Base-by-base conservation (phyloP, 2,329 filamentous ascomycete species). In the Microdochium trichocladiopsis region DNA sequence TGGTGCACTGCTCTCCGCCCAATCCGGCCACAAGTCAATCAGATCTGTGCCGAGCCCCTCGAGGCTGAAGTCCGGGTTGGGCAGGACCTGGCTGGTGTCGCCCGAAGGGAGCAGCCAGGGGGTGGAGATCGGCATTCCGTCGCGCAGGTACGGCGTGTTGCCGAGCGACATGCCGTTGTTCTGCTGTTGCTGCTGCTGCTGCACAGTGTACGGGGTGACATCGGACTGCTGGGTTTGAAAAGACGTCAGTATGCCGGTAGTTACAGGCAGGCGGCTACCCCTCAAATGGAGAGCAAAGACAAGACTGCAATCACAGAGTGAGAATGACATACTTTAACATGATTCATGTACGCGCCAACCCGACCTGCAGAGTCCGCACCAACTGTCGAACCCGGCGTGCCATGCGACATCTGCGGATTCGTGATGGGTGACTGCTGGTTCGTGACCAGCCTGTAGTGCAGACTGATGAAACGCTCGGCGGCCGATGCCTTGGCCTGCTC, bases 401-500 rank as follows among this genome's bases (percentile, higher is more conserved):
- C 45, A 63, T 61, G 12, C 51, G 55, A 58, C 37, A 61, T 51
- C 33, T 56, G 61, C 23, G 62, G 68, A 6, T 68, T 65, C 6
- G 68, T 62, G 25, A 68, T 66, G 1, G 72, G 68, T 10, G 72
- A 69, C 22, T 80, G 76, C 61, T 82, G 79, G 53, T 78, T 77
- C 3, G 77, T 76, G 22, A 82, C 63, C 50, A 84, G 70, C 58
- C 76, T 77, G 60, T 79, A 80, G 63, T 84, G 79, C 25, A 84
- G 66, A 53, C 74, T 75, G 57, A 84, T 75, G 58, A 84, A 83
- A 18, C 79, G 69, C 65, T 84, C 79, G 1, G 80, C 79, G 2
- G 79, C 79, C 4, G 76, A 75, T 3, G 79, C 79, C 64, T 83
- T 83, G 52, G 81, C 80, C 8, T 71, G 71, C 57, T 82, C 78